A percentile compares a stretch with the other conserved stretches of the same genome.
phyloP scores from a whole-genome alignment of 1,284 basidiomycete genomes.

The Serendipita sp. region DNA sequence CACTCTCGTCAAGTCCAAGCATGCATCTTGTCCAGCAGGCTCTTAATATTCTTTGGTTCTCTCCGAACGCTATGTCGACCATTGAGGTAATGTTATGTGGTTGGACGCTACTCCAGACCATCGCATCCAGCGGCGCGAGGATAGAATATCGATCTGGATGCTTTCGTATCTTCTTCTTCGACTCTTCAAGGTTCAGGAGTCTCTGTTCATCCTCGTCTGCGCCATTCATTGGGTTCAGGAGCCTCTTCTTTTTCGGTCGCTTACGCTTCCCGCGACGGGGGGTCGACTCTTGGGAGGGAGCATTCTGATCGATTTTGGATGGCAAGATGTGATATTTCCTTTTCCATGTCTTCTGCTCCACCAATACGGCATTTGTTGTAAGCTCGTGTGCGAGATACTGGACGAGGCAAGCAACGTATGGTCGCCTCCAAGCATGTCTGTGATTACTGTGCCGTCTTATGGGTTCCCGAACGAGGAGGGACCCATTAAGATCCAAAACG shows the following conservation, averaged over 20 bases:
- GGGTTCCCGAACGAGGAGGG: slow-evolving; percentile 44
- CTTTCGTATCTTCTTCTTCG: neutral
- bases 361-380: neutral
- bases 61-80: slow-evolving; percentile 16
- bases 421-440: neutral
- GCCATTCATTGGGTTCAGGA: neutral
- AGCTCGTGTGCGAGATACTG: neutral
- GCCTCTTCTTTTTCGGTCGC: neutral
- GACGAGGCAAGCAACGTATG: neutral
- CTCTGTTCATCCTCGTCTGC: neutral
- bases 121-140: slow-evolving; percentile 50
- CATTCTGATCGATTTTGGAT: neutral
- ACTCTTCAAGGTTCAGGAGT: neutral
- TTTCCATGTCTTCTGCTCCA: neutral
- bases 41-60: neutral
- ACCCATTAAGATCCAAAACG: slow-evolving; percentile 72
- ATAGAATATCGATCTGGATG: neutral
- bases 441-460: neutral
- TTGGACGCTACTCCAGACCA: slow-evolving; percentile 81
- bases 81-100: slow-evolving; percentile 57
- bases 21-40: neutral
- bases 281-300: neutral
- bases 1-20: neutral
- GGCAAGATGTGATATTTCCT: neutral
- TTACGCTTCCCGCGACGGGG: neutral